phyloP scores from a whole-genome alignment of 2,329 filamentous ascomycete genomes.

The Alternaria panax region DNA sequence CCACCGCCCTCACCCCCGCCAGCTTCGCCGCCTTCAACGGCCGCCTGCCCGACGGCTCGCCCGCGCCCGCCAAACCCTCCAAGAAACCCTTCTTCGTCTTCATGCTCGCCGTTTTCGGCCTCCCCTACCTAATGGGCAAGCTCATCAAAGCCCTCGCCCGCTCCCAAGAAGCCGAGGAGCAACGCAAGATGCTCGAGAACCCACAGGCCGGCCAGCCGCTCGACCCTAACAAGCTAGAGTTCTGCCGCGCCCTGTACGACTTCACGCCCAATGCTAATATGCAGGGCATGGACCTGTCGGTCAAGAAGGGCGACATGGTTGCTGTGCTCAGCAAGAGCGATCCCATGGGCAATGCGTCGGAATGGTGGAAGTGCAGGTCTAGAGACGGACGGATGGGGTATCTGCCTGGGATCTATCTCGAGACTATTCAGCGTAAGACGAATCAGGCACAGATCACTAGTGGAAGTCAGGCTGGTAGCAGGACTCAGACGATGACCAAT shows the following conservation, averaged over 20 bases:
- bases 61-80: slow-evolving; percentile 74
- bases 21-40: slow-evolving; percentile 91
- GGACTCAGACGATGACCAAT: slow-evolving; percentile 64
- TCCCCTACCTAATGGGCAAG: slow-evolving; percentile 97
- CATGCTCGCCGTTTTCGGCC: slow-evolving; percentile 88
- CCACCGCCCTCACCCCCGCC: slow-evolving; percentile 83
- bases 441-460: slow-evolving; percentile 57
- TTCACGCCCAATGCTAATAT: slow-evolving; percentile 79
- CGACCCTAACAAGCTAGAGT: slow-evolving; percentile 91
- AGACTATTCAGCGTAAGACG: slow-evolving; percentile 69
- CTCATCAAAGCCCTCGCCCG: slow-evolving; percentile 85
- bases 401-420: slow-evolving; percentile 87
- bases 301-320: slow-evolving; percentile 94
- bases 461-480: slow-evolving; percentile 54
- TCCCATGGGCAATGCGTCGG: slow-evolving; percentile 86
- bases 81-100: slow-evolving; percentile 98
- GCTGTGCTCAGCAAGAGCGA: slow-evolving; percentile 93
- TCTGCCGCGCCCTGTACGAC: slow-evolving; percentile 93
- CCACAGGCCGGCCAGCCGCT: slow-evolving; percentile 62
- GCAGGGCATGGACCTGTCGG: slow-evolving; percentile 83
- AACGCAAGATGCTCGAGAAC: slow-evolving; percentile 62
- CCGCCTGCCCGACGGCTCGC: slow-evolving; percentile 70
- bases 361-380: slow-evolving; percentile 97
- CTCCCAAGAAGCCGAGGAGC: slow-evolving; percentile 83
- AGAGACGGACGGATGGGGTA: slow-evolving; percentile 91